Conservation (phyloP, 768 basidiomycete genomes). For the Mycena belliarum region DNA sequence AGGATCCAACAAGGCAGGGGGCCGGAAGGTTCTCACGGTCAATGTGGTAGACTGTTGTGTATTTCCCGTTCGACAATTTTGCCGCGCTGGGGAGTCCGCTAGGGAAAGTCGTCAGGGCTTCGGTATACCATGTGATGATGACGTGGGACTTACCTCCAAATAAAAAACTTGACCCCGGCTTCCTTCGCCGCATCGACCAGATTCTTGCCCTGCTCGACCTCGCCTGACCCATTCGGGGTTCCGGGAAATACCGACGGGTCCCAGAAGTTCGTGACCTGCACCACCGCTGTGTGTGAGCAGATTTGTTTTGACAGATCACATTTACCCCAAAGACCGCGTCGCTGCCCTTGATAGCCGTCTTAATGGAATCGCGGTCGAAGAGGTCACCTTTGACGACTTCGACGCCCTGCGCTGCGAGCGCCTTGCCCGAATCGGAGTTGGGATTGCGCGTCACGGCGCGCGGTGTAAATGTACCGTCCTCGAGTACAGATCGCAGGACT, state of each 20-base stretch:
- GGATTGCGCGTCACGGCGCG: conserved; percentile 21
- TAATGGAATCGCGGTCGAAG: conserved; percentile 10
- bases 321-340: conserved; percentile 24
- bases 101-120: not conserved
- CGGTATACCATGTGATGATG: not conserved
- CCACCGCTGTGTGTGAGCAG: not conserved
- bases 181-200: conserved; percentile 29
- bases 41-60: not conserved
- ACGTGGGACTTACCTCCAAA: conserved; percentile 27
- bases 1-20: too few relatives aligned
- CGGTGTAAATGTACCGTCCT: conserved; percentile 21
- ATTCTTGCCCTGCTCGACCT: conserved; percentile 30
- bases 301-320: not conserved
- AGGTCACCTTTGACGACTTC: conserved; percentile 22
- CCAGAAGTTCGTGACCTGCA: conserved; percentile 30
- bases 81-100: not conserved
- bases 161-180: conserved; percentile 28
- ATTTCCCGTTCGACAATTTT: not conserved
- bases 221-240: conserved; percentile 20
- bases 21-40: not conserved
- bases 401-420: conserved; percentile 5
- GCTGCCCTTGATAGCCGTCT: conserved; percentile 19
- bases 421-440: conserved; percentile 6
- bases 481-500: conserved; percentile 16
- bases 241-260: conserved; percentile 21